Base-by-base conservation (phyloP, 768 basidiomycete genomes). In the Suillus sp. region DNA sequence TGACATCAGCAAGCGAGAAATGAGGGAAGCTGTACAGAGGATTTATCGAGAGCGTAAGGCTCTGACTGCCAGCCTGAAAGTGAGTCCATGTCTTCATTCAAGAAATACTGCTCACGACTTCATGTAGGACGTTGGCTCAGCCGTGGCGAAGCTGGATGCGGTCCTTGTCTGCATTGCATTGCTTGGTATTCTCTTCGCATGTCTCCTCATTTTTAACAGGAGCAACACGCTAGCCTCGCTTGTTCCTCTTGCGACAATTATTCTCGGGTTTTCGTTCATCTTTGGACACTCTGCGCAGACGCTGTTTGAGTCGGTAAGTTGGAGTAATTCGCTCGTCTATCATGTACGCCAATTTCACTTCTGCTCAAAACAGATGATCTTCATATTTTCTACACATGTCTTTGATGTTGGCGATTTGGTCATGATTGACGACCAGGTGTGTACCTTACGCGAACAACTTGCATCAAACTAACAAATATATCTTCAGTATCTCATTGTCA, bases 321-420 rank as follows among this genome's bases (percentile, higher is more conserved):
- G 2, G 22, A 16, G 18, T 4, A 5, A 54, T 20, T 30, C 32
- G 40, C 13, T 55, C 37, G 22, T 38, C 64, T 38, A 32, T 25
- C 47, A 47, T 37, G 59, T 13, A 58, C 30, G 20, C 8, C 56
- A 42, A 16, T 45, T 25, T 22, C 18, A 59, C 65, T 55, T 54
- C 37, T 66, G n/a, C 27, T 18, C 40, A 3, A 5, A 34, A 4
- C 57, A 91, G 90, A 82, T 93, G 25, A 89, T 93, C 69, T 93
- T 93, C 78, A 92, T 92, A 63, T 92, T 92, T 73, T 89, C 88
- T 1, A 92, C 91, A 0, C 92, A 93, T 70, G 88, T 91, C n/a
- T 93, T 90, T 67, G 91, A 92, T 71, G 88, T 93, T 8, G 91
- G 91, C 8, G 91, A 93, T 68, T 75, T 92, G 35, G 88, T 93